Percentiles rank a stretch among this genome's conserved stretches.
phyloP scores from a whole-genome alignment of 352 stramenopile genomes.

The Thalassiosira mediterranea region DNA sequence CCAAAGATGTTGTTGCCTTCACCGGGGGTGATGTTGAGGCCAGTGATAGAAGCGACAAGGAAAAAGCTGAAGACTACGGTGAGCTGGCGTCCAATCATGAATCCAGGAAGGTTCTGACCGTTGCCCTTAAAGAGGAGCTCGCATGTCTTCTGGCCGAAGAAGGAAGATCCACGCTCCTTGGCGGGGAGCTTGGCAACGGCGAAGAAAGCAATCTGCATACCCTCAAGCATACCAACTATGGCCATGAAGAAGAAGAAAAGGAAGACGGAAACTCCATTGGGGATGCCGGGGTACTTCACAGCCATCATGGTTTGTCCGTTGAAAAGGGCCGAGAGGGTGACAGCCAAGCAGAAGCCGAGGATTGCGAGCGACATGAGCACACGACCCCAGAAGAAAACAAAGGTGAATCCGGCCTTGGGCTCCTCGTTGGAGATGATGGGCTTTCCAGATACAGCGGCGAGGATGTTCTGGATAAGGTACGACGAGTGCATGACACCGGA shows the following conservation, averaged over 20 bases:
- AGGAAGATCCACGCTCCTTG: slow-evolving; percentile 40
- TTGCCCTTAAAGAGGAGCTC: slow-evolving; percentile 68
- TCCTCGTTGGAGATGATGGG: slow-evolving; percentile 65
- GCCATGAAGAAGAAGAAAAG: slow-evolving; percentile 74
- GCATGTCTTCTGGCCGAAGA: slow-evolving; percentile 60
- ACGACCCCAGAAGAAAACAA: slow-evolving; percentile 68
- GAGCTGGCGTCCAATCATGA: slow-evolving; percentile 80
- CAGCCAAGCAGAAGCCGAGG: slow-evolving; percentile 64
- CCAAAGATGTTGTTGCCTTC: slow-evolving; percentile 71
- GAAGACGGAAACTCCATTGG: slow-evolving; percentile 50
- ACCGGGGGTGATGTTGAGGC: slow-evolving; percentile 44
- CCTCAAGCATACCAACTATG: slow-evolving; percentile 75
- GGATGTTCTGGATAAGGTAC: slow-evolving; percentile 64
- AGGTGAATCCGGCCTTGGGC: slow-evolving; percentile 32
- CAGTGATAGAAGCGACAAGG: slow-evolving; percentile 64
- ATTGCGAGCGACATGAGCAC: slow-evolving; percentile 64
- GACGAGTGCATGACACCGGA: slow-evolving; percentile 49
- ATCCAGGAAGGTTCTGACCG: slow-evolving; percentile 69
- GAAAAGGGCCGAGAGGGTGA: slow-evolving; percentile 65
- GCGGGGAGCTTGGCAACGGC: slow-evolving; percentile 64
- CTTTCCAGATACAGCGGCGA: slow-evolving; percentile 49
- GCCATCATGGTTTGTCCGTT: slow-evolving; percentile 63
- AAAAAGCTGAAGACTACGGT: slow-evolving; percentile 71
- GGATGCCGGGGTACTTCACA: slow-evolving; percentile 51
- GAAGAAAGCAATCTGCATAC: slow-evolving; percentile 83